Percentiles rank a stretch among this genome's conserved stretches.
phyloP scores from a whole-genome alignment of 495 filamentous ascomycete genomes.

The Bryoglossum gracile region DNA sequence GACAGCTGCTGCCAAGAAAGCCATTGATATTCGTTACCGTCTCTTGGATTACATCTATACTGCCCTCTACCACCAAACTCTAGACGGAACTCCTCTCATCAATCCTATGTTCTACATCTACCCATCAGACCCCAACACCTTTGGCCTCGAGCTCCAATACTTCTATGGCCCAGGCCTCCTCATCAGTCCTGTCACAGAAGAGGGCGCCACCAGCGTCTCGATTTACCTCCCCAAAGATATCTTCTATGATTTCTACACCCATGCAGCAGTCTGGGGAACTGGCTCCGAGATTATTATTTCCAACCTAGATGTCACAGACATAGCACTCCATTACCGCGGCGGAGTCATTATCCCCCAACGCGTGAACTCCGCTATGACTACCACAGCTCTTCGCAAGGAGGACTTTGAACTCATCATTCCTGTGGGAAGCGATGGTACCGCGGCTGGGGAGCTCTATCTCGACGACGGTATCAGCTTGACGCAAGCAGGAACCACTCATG shows the following conservation, averaged over 20 bases:
- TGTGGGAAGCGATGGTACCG: constrained; percentile 58
- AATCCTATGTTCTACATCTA: constrained; percentile 87
- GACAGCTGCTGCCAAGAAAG: constrained; percentile 56
- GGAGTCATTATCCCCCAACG: constrained; percentile 82
- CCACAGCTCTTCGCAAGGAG: constrained; percentile 76
- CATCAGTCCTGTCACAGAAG: constrained; percentile 72
- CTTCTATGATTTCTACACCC: constrained; percentile 93
- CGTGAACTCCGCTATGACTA: constrained; percentile 73
- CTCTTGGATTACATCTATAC: constrained; percentile 94
- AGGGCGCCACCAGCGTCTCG: constrained; percentile 58
- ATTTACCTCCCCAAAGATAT: constrained; percentile 79
- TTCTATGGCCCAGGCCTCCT: constrained; percentile 79
- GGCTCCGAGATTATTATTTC: constrained; percentile 68
- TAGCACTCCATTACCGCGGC: constrained; percentile 84
- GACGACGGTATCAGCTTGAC: constrained; percentile 70
- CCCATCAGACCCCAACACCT: constrained; percentile 72
- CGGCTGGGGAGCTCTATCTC: constrained; percentile 76
- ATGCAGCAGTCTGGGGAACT: constrained; percentile 58
- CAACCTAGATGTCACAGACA: constrained; percentile 60
- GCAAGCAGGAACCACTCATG: constrained; percentile 39
- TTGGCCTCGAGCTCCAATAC: constrained; percentile 84
- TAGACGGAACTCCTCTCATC: constrained; percentile 76
- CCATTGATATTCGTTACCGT: constrained; percentile 74
- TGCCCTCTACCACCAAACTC: constrained; percentile 78
- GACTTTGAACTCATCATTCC: constrained; percentile 87